phyloP scores from a whole-genome alignment of 2,329 filamentous ascomycete species.

The Pseudogymnoascus sp. region DNA sequence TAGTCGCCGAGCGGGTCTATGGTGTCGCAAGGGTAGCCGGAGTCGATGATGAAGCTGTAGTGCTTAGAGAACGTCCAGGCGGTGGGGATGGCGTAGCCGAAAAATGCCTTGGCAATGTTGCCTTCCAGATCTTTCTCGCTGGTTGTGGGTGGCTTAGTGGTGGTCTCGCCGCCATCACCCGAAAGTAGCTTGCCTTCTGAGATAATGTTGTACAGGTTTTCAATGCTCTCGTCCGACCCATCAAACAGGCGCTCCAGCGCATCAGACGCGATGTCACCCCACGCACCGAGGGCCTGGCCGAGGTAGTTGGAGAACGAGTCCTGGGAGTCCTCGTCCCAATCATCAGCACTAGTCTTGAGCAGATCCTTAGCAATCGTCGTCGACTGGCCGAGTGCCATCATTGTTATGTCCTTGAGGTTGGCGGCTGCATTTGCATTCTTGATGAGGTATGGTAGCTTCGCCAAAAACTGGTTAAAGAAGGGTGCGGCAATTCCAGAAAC shows the following conservation, averaged over 20 bases:
- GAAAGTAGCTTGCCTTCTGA: conserved; percentile 26
- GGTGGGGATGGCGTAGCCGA: conserved; percentile 28
- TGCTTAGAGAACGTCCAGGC: conserved; percentile 26
- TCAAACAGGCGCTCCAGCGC: conserved; percentile 20
- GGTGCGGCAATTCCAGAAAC: conserved; percentile 20
- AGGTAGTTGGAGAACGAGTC: conserved; percentile 26
- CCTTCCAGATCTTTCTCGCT: conserved; percentile 10
- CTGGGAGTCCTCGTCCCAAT: conserved; percentile 25
- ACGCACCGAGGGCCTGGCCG: conserved; percentile 26
- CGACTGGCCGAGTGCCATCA: conserved; percentile 23
- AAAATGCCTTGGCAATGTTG: conserved; percentile 25
- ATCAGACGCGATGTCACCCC: not conserved
- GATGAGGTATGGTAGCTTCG: conserved; percentile 17
- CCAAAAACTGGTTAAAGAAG: conserved; percentile 24
- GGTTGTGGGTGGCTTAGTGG: not conserved
- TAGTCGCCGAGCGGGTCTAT: not conserved
- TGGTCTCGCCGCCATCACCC: conserved; percentile 13
- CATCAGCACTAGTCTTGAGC: not conserved
- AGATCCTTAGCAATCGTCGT: conserved; percentile 27
- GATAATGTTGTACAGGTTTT: conserved; percentile 23
- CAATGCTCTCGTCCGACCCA: conserved; percentile 21
- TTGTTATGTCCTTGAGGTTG: conserved; percentile 25
- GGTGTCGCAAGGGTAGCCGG: conserved; percentile 24
- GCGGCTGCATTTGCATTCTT: conserved; percentile 14
- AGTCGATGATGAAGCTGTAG: conserved; percentile 30